Percentiles rank a stretch among this genome's conserved stretches.
These are phyloP conservation scores for Macadamia integrifolia DNA, from an alignment of 164 flowering plant species.

Conservation along the genomic window DNA sequence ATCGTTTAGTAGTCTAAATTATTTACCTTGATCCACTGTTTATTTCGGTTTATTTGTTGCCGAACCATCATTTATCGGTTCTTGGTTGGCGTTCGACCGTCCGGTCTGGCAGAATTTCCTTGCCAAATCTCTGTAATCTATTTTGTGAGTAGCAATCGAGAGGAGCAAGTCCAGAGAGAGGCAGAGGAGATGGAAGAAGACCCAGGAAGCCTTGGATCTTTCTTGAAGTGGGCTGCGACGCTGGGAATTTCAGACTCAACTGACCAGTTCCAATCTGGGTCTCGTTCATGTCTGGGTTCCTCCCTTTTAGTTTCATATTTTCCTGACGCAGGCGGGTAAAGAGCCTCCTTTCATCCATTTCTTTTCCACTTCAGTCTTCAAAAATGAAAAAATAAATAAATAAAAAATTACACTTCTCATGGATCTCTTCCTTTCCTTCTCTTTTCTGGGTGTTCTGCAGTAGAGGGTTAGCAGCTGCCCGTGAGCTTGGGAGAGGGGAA, in stretches of 20 bases:
- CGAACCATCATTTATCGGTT: too few species aligned
- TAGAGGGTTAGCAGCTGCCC: conserved; percentile 73
- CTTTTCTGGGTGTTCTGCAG: conserved; percentile 26
- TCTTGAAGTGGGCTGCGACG: conserved; percentile 61
- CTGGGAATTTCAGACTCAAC: conserved; percentile 61
- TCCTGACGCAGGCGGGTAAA: conserved; percentile 75
- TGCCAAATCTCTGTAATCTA: too few species aligned
- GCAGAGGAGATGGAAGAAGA: conserved; percentile 18
- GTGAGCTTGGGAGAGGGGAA: conserved; percentile 56
- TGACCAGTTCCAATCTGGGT: neutral
- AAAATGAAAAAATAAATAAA: too few species aligned
- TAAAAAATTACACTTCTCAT: neutral
- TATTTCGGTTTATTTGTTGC: too few species aligned
- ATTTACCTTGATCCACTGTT: too few species aligned
- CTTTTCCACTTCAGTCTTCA: too few species aligned
- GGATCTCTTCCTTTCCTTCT: neutral
- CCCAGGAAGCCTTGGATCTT: conserved; percentile 24
- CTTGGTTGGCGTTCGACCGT: too few species aligned
- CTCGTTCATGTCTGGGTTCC: conserved; percentile 51
- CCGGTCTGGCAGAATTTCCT: too few species aligned
- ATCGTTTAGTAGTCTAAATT: too few species aligned
- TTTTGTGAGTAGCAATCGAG: too few species aligned
- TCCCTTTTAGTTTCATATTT: conserved; percentile 56
- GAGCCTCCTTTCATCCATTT: neutral
- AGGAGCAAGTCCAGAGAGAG: neutral